Evolutionary conservation across 306 rosid genomes (phyloP), one percentile per base, ranked within the genome.

Genomic region (Quillaja saponaria): DNA sequence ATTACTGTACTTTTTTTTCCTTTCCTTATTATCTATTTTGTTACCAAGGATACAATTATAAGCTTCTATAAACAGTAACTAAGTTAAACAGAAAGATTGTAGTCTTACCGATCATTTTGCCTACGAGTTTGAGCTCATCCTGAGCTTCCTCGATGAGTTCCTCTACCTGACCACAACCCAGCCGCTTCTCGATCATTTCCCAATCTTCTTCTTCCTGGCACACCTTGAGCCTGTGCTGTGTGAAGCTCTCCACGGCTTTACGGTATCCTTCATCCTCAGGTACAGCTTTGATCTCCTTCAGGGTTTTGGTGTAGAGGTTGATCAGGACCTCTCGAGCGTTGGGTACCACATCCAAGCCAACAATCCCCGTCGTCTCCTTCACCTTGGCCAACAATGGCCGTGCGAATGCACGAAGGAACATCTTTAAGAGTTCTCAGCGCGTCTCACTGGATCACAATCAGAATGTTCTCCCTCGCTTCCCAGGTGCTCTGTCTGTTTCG

Each of bases 111-210:
- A 85, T 85, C 90, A 92, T 79, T 58, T 81, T 63, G 42, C 68
- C 78, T 46, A 89, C 81, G 67, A 87, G 96, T 14, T 71, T 83
- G 81, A 94, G 96, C 68, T 87, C 97, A 60, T 94, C 99, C 12
- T 64, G 80, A 12, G 97, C 99, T 62, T 94, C 97, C 63, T 94
- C 97, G 60, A 94, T 89, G 67, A 94, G 97, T 68, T 94, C 97
- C 80, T 94, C 96, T 18, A 94, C 91, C 82, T 89, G 96, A 20
- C 97, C 96, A 59, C 95, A 94, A 7, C 82, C 90, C 7, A 94
- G 79, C 4, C 82, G 79, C 73, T 68, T 74, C 82, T 94, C 96
- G 64, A 87, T 94, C 10, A 10, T 11, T 19, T 94, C 97, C 97
- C 97, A 89, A 49, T 87, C 96, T 6, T 85, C 45, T 52, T 87